A percentile compares a stretch with the other conserved stretches of the same genome.
Evolutionary conservation across 2,329 filamentous ascomycete genomes (phyloP).

Genomic region (Fusarium citri): DNA sequence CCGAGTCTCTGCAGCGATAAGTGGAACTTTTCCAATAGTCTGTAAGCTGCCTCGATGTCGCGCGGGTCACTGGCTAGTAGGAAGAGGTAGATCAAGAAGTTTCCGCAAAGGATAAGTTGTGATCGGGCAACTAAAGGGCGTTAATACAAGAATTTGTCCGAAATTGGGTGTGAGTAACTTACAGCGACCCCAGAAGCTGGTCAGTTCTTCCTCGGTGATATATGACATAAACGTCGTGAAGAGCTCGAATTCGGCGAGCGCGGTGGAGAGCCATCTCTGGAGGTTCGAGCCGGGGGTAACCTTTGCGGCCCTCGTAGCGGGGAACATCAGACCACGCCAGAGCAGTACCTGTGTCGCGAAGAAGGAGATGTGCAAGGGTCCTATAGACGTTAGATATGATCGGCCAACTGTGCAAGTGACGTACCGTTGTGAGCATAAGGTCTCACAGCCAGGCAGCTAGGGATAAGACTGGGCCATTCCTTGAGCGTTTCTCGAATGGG

Average conservation of each 20-base stretch:
- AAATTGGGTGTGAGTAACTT: conserved; percentile 40
- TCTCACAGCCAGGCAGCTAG: conserved; percentile 47
- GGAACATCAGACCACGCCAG: conserved; percentile 59
- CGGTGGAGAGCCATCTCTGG: conserved; percentile 50
- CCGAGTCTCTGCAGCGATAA: conserved; percentile 52
- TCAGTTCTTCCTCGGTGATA: conserved; percentile 51
- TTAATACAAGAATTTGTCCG: not conserved
- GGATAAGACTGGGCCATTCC: conserved; percentile 53
- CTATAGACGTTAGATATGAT: conserved; percentile 31
- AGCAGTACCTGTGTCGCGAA: conserved; percentile 57
- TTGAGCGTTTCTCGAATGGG: conserved; percentile 47
- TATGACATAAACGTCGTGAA: conserved; percentile 55
- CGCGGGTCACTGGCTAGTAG: conserved; percentile 54
- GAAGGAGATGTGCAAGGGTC: conserved; percentile 57
- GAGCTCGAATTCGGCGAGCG: conserved; percentile 52
- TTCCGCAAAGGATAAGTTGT: conserved; percentile 60
- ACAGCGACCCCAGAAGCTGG: conserved; percentile 60
- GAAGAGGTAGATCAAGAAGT: conserved; percentile 62
- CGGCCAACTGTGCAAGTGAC: not conserved
- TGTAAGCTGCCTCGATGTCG: conserved; percentile 52
- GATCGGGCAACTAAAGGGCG: conserved; percentile 50
- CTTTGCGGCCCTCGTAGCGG: conserved; percentile 57
- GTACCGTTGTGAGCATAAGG: conserved; percentile 37
- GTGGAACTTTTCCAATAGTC: conserved; percentile 54
- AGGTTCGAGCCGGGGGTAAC: conserved; percentile 51